phyloP scores from a whole-genome alignment of 768 basidiomycete species.

The Lentinula sp. region DNA sequence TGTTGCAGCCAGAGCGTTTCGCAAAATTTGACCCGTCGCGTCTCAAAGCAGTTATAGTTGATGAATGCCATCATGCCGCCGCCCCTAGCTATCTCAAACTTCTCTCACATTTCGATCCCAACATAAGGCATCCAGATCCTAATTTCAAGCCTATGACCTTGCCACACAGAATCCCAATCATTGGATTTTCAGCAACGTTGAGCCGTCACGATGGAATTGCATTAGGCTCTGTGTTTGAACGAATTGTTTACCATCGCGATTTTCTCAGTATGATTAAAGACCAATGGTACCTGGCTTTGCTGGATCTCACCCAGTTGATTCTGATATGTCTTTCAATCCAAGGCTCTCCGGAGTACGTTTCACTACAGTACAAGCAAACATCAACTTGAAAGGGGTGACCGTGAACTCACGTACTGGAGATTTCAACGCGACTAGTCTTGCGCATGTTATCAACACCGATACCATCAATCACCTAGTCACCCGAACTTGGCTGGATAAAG shows the following conservation, averaged over 20 bases:
- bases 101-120: conserved; percentile 73
- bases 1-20: conserved; percentile 56
- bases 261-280: conserved; percentile 92
- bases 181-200: conserved; percentile 96
- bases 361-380: conserved; percentile 71
- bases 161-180: conserved; percentile 61
- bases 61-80: conserved; percentile 95
- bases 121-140: conserved; percentile 51
- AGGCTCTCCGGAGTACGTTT: conserved; percentile 87
- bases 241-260: conserved; percentile 88
- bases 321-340: neutral
- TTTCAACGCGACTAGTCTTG: conserved; percentile 73
- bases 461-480: conserved; percentile 75
- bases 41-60: conserved; percentile 77
- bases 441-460: conserved; percentile 75
- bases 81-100: conserved; percentile 82
- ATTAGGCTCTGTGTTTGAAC: conserved; percentile 82
- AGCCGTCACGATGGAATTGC: conserved; percentile 87
- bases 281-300: conserved; percentile 53
- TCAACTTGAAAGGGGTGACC: conserved; percentile 63
- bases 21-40: conserved; percentile 65
- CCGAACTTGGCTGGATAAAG: conserved; percentile 80
- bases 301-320: conserved; percentile 9
- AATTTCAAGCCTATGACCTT: conserved; percentile 28
- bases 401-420: conserved; percentile 70